Percentiles rank a stretch among this genome's conserved stretches.
Evolutionary conservation across 23 red algal species (phyloP).

Genomic region (Gracilariopsis chorda): DNA sequence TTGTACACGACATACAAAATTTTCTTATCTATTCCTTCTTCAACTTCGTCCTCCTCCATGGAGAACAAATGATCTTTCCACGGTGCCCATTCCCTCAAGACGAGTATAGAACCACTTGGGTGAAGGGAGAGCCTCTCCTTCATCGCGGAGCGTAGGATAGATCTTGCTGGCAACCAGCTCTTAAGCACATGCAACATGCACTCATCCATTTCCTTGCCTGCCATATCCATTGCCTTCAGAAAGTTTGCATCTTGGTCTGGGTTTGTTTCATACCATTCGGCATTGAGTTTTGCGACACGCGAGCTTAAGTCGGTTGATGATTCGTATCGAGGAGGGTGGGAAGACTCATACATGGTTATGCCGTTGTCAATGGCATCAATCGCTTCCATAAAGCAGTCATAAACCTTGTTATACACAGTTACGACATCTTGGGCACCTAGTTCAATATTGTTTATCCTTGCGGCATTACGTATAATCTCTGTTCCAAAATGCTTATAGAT

Average conservation of each 20-base stretch:
- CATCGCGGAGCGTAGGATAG: conserved; percentile 69
- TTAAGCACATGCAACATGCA: conserved; percentile 42
- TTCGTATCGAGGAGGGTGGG: conserved; percentile 67
- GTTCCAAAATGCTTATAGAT: conserved; percentile 98
- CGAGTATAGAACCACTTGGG: conserved; percentile 60
- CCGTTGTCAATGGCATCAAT: conserved; percentile 98
- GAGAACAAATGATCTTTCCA: conserved; percentile 97
- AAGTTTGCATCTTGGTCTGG: conserved; percentile 80
- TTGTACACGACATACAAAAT: conserved; percentile 89
- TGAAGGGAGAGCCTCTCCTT: conserved; percentile 18
- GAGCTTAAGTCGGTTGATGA: conserved; percentile 69
- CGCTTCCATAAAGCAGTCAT: conserved; percentile 91
- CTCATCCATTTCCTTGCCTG: conserved; percentile 88
- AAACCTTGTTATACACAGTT: conserved; percentile 77
- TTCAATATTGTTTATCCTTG: background rate
- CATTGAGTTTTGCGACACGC: conserved; percentile 80
- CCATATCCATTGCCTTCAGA: conserved; percentile 56
- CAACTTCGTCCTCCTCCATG: conserved; percentile 55
- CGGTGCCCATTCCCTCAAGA: conserved; percentile 77
- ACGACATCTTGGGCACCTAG: conserved; percentile 11
- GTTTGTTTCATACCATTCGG: conserved; percentile 78
- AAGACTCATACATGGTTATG: conserved; percentile 69
- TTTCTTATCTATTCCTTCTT: background rate
- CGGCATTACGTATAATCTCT: conserved; percentile 57
- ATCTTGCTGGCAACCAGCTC: conserved; percentile 89